Evolutionary conservation across 1,284 basidiomycete genomes (phyloP).

Genomic region (Salmacisia buchloeana): DNA sequence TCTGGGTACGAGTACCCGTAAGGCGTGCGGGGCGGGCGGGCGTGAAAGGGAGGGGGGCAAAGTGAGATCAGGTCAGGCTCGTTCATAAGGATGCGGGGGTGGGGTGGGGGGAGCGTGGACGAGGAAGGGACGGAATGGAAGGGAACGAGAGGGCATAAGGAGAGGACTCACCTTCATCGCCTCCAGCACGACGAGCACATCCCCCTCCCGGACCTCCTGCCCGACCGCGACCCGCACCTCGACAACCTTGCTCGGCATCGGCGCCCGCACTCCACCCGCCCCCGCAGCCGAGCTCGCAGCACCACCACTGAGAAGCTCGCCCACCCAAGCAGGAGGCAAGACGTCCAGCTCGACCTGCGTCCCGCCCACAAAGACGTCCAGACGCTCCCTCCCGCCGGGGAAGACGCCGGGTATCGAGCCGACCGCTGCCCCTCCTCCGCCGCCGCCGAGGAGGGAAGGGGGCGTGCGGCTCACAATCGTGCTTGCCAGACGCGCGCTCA

Average conservation of each 20-base stretch:
- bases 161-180: conserved; percentile 70
- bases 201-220: conserved; percentile 70
- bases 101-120: neutral
- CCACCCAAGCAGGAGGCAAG: conserved; percentile 22
- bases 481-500: neutral
- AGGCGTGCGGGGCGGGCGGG: too few species aligned
- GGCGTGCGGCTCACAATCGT: neutral
- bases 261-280: conserved; percentile 9
- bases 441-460: too few species aligned
- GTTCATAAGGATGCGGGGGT: neutral
- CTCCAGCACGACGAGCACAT: conserved; percentile 75
- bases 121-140: neutral
- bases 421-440: too few species aligned
- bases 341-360: conserved; percentile 16
- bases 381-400: neutral
- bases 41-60: neutral
- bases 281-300: neutral
- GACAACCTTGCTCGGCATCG: conserved; percentile 54
- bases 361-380: conserved; percentile 1
- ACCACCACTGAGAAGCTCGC: conserved; percentile 4
- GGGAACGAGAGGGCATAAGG: neutral
- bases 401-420: neutral
- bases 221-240: conserved; percentile 73
- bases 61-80: neutral
- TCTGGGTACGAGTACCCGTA: too few species aligned